Evolutionary conservation across 192 early-diverging fungal genomes (phyloP), one percentile per base, ranked within the genome.

Genomic region (Chytriomyces confervae): DNA sequence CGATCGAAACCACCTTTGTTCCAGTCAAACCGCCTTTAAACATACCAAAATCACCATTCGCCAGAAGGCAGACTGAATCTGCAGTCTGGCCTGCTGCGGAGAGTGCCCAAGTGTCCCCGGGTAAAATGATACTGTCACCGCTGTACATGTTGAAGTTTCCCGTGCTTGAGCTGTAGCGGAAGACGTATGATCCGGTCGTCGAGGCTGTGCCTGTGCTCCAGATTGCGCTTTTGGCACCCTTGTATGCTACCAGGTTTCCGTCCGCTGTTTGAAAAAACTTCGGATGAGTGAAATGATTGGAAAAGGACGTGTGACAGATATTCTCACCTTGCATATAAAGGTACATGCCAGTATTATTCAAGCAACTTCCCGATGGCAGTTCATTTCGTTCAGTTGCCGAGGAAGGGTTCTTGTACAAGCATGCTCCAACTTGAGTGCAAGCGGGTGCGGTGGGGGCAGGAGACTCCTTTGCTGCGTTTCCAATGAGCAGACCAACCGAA

Each of bases 201-300:
- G 16, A 13, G 53, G 13, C 20, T 57, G 53, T 57, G 13, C 53
- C 53, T 20, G 53, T 57, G 53, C 53, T 57, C 53, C 53, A 57
- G 53, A 57, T 57, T 13, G 53, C 16, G 3, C 16, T 57, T n/a
- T 57, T 20, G 20, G 20, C 53, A 20, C 53, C 53, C 20, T 57
- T 57, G 53, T 57, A 57, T 3, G 53, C 53, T n/a, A 57, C 53
- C 13, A 57, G 53, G 53, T 57, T 57, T n/a, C 53, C 53, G 53
- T 57, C 53, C 53, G 16, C 53, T 57, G 20, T 13, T 57, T 57
- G 36, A 2, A 36, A 36, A 36, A 36, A 36, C 1, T 36, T 36
- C 36, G 36, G 36, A 4, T 36, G 36, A 36, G 36, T 36, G 36
- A 36, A 36, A 36, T 36, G 36, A 36, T 36, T 36, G 36, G 36